Evolutionary conservation across 164 flowering plant species (phyloP), one percentile per base, ranked within the genome.

Genomic region (Berberis thunbergii): DNA sequence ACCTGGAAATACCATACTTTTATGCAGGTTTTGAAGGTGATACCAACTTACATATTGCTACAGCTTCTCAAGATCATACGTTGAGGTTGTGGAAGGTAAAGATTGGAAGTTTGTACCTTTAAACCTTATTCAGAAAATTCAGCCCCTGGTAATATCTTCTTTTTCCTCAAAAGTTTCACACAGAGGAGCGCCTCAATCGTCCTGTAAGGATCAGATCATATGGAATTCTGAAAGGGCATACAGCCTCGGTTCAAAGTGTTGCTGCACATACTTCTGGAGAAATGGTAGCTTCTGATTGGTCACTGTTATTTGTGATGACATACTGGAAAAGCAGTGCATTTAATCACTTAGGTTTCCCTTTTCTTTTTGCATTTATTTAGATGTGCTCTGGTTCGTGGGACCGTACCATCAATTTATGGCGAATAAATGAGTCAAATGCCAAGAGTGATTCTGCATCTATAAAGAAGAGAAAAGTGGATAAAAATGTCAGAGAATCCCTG

Each of bases 381-480:
- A 75, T 91, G 12, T 95, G 97, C 68, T 95, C 97, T n/a, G 96
- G 99, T 59, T 91, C 96, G 39, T 86, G 96, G 97, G 96, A 91
- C 70, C 80, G 78, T 64, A 77, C 86, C 41, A 86, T 95, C 68
- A 89, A 83, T 70, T 70, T 91, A 67, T 91, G 96, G 99, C 74
- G 72, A 62, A 75, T 86, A 49, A 72, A 76, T 76, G 83, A 76
- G 6, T 65, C 74, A 46, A 79, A 74, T 61, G 56, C 75, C n/a
- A 89, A 72, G 49, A 89, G 86, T 66, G 80, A 76, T 60, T 26
- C 45, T 7, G 87, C 83, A 26, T 80, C 87, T 59, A 65, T 79
- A 43, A 91, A 95, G 81, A 91, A 86, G 81, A 86, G 96, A 74
- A 89, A 80, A 76, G 84, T 77, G 76, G 72, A 64, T 54, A 61